Base-by-base conservation (phyloP, 2,329 filamentous ascomycete species). In the Pseudocercospora macadamiae region DNA sequence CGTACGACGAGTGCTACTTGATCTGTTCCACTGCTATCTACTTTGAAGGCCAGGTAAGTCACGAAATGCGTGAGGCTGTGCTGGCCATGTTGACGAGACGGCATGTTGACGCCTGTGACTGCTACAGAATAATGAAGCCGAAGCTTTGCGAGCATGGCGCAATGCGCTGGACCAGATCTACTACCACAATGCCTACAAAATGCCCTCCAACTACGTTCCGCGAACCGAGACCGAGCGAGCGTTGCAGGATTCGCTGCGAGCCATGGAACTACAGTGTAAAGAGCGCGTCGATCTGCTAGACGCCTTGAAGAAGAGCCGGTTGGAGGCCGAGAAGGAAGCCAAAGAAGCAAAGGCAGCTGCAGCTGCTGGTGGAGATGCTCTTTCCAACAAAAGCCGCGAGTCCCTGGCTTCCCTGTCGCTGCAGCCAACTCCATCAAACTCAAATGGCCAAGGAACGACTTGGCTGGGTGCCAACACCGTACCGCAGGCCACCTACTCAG, bases 21-120 rank as follows among this genome's bases (percentile, higher is more conserved):
- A 92, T 89, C 72, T 97, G 93, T 77, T 97, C 93, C 12, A 97
- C 93, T 1, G 93, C 93, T 36, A 90, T 96, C 54, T 97, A 96
- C 78, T 97, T 96, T 75, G 95, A 99, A 79, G 86, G 89, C 73
- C 89, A 96, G 85, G 92, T 96, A 77, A 65, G 76, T 69, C 32
- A n/a, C n/a, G 6, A 26, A 37, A 23, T 19, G 21, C 23, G 48
- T 36, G 28, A 57, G 55, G 36, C 47, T 52, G 48, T 53, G 37
- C 23, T 51, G 26, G 45, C 12, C 14, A n/a, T 12, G 36, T 36
- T 34, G 51, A 34, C 16, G 25, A 23, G 26, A 14, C 5, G 28
- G 10, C 6, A 30, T 56, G 12, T 21, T 56, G 44, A 56, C 26
- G 21, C 2, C 6, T 49, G 42, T 14, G 57, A 96, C 90, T 89